Conservation (phyloP, 805 yeast genomes). For the Tanozyma kutaoensis region DNA sequence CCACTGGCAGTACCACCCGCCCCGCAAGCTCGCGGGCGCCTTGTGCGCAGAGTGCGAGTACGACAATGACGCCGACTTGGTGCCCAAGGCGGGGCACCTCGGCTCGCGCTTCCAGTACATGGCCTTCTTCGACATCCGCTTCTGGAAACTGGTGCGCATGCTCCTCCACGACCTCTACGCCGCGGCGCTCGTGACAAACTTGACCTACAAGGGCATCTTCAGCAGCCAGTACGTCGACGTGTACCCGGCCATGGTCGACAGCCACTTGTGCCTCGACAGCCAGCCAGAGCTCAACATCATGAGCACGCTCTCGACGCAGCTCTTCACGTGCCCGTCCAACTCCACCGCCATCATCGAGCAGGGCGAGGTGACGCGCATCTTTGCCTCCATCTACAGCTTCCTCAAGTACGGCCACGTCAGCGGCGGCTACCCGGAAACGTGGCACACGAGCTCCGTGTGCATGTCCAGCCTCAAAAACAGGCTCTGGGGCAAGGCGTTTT, state of each 20-base stretch:
- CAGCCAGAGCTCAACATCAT: constrained; percentile 79
- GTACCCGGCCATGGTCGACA: constrained; percentile 62
- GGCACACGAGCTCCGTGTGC: too few relatives aligned
- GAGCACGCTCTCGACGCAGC: constrained; percentile 65
- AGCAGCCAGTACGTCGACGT: constrained; percentile 75
- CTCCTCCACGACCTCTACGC: constrained; percentile 53
- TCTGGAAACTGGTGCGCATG: constrained; percentile 52
- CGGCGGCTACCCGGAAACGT: constrained; percentile 20
- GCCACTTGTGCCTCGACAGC: constrained; percentile 61
- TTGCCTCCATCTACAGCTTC: constrained; percentile 51
- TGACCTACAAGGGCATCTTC: constrained; percentile 40
- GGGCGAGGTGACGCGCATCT: constrained; percentile 50
- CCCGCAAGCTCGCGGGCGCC: too few relatives aligned
- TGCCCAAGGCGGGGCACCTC: constrained; percentile 12
- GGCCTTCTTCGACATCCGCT: constrained; percentile 53
- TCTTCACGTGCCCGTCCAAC: constrained; percentile 81
- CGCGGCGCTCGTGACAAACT: constrained; percentile 48
- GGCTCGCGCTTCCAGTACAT: constrained; percentile 50
- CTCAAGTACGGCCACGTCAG: constrained; percentile 39
- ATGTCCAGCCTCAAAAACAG: constrained; percentile 42
- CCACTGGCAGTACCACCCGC: constrained; percentile 1
- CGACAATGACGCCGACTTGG: constrained; percentile 14
- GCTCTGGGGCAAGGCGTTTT: constrained; percentile 65
- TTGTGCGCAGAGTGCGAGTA: constrained; percentile 36
- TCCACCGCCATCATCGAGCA: constrained; percentile 49